Evolutionary conservation across 495 filamentous ascomycete genomes (phyloP).

Genomic region (Annulohypoxylon stygium): DNA sequence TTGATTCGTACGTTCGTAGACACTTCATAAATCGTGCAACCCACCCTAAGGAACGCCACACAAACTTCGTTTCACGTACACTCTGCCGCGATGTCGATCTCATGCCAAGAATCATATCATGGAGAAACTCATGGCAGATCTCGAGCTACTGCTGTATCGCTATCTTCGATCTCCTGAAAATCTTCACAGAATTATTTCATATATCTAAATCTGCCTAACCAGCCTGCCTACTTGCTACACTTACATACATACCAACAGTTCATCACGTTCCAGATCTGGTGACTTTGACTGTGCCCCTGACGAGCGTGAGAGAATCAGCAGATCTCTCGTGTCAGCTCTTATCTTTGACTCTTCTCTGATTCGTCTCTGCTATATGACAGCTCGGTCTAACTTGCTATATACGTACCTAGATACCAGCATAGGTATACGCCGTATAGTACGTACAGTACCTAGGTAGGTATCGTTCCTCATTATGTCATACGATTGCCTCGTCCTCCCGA

Average conservation of each 20-base stretch:
- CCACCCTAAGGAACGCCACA: constrained; percentile 1
- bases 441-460: background rate
- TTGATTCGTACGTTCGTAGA: constrained; percentile 8
- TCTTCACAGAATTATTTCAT: background rate
- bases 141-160: background rate
- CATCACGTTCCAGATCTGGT: constrained; percentile 4
- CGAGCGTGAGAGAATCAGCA: constrained; percentile 4
- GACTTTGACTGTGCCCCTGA: background rate
- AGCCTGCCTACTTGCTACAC: background rate
- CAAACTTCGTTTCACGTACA: constrained; percentile 3
- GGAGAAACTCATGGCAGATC: background rate
- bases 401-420: too few species aligned
- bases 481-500: constrained; percentile 29
- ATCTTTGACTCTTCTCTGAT: constrained; percentile 2
- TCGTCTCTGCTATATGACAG: constrained; percentile 3
- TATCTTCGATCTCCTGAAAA: constrained; percentile 2
- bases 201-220: background rate
- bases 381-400: background rate
- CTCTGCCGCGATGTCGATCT: constrained; percentile 16
- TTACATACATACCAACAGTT: background rate
- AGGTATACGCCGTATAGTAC: too few species aligned
- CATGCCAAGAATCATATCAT: constrained; percentile 7
- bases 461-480: constrained; percentile 22
- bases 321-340: constrained; percentile 12
- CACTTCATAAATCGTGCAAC: constrained; percentile 16